Percentiles rank a stretch among this genome's conserved stretches.
Evolutionary conservation across 1,139 yeast species (phyloP).

Genomic region (Hyphopichia fennica): DNA sequence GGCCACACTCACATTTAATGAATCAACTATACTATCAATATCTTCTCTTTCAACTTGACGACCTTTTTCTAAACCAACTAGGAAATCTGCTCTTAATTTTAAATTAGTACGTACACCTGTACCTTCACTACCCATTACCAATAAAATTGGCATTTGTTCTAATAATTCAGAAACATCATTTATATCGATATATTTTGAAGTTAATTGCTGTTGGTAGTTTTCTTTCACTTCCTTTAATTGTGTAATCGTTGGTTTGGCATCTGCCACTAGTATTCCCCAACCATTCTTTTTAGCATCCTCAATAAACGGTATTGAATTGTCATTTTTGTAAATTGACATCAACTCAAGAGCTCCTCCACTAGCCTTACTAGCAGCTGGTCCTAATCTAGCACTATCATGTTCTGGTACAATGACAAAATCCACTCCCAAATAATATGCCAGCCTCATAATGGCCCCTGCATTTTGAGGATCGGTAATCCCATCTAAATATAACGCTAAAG

Average conservation of each 20-base stretch:
- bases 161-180: slow-evolving; percentile 45
- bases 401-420: slow-evolving; percentile 76
- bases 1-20: slow-evolving; percentile 89
- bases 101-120: slow-evolving; percentile 72
- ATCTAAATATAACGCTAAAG: slow-evolving; percentile 77
- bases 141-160: slow-evolving; percentile 55
- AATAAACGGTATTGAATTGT: slow-evolving; percentile 62
- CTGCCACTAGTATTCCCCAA: slow-evolving; percentile 76
- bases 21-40: slow-evolving; percentile 56
- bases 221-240: slow-evolving; percentile 19
- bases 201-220: slow-evolving; percentile 19
- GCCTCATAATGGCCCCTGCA: slow-evolving; percentile 80
- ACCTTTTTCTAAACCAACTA: slow-evolving; percentile 51
- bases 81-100: slow-evolving; percentile 60
- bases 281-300: slow-evolving; percentile 55
- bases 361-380: slow-evolving; percentile 78
- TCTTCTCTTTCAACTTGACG: slow-evolving; percentile 20
- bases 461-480: slow-evolving; percentile 90
- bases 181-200: slow-evolving; percentile 37
- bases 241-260: slow-evolving; percentile 30
- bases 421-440: slow-evolving; percentile 82
- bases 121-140: slow-evolving; percentile 86
- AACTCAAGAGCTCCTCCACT: slow-evolving; percentile 88
- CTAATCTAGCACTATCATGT: slow-evolving; percentile 69
- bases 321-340: slow-evolving; percentile 57